Evolutionary conservation across 2,329 filamentous ascomycete species (phyloP).

Genomic region (Pyricularia pennisetigena): DNA sequence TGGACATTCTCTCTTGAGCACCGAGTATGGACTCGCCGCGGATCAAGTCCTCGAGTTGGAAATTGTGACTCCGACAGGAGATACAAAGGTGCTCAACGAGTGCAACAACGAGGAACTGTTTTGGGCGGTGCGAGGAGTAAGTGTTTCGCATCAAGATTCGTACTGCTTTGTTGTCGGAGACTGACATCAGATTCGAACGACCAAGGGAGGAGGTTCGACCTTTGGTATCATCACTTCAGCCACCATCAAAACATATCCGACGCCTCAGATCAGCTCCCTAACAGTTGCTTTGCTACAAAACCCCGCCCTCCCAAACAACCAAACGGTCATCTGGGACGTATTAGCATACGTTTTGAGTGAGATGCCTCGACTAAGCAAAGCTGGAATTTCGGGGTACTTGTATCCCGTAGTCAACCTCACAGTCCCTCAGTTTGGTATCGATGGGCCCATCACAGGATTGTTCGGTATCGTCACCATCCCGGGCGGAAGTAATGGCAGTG

Average conservation of each 20-base stretch:
- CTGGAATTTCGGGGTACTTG: constrained; percentile 39
- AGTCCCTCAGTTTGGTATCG: constrained; percentile 14
- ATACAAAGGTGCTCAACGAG: constrained; percentile 37
- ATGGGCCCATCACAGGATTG: constrained; percentile 14
- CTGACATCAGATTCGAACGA: too few species aligned
- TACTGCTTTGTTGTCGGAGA: background rate
- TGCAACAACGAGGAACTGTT: constrained; percentile 45
- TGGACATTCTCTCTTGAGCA: constrained; percentile 43
- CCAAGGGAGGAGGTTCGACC: constrained; percentile 45
- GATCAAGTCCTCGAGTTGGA: constrained; percentile 51
- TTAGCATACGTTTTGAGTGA: constrained; percentile 34
- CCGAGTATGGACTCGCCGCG: constrained; percentile 44
- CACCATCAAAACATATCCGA: constrained; percentile 42
- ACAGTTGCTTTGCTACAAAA: constrained; percentile 14
- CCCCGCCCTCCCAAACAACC: constrained; percentile 5
- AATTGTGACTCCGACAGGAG: constrained; percentile 40
- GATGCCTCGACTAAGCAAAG: constrained; percentile 35
- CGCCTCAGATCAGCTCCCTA: constrained; percentile 21
- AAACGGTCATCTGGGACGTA: constrained; percentile 24
- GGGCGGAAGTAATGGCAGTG: background rate
- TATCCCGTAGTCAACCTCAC: constrained; percentile 25
- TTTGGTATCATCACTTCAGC: constrained; percentile 51
- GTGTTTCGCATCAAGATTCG: constrained; percentile 11
- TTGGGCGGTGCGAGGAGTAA: constrained; percentile 51
- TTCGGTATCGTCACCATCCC: constrained; percentile 10